phyloP scores from a whole-genome alignment of 164 flowering plant species.

The Vitis cinerea region DNA sequence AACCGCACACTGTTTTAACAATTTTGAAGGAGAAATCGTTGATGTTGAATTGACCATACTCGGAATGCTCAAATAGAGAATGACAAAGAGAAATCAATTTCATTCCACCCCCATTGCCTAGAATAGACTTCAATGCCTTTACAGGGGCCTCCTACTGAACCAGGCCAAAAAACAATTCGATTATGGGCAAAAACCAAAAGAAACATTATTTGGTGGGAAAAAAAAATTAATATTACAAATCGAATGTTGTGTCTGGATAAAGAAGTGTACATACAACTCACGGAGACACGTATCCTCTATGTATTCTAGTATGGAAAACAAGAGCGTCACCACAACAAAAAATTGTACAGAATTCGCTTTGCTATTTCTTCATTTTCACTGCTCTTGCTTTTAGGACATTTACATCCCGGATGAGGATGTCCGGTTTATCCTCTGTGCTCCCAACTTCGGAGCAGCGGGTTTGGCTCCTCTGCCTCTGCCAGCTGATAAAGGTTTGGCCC shows the following conservation, averaged over 20 bases:
- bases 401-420: slow-evolving; percentile 66
- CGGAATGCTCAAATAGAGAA: too few species aligned
- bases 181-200: neutral
- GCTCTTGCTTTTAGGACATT: neutral
- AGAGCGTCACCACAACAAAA: slow-evolving; percentile 8
- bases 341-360: slow-evolving; percentile 10
- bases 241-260: slow-evolving; percentile 9
- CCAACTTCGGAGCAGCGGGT: slow-evolving; percentile 66
- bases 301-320: slow-evolving; percentile 5
- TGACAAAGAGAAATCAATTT: too few species aligned
- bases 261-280: slow-evolving; percentile 5
- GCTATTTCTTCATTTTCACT: neutral
- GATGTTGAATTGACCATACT: too few species aligned
- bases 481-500: slow-evolving; percentile 68
- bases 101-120: too few species aligned
- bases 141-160: too few species aligned
- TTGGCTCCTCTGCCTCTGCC: slow-evolving; percentile 76
- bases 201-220: neutral
- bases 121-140: too few species aligned
- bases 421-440: slow-evolving; percentile 87
- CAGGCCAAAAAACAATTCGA: too few species aligned
- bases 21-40: too few species aligned
- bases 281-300: neutral
- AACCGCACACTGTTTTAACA: too few species aligned
- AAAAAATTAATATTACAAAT: slow-evolving; percentile 32